phyloP scores from a whole-genome alignment of 139 green algal genomes.

The Parachlorella kessleri region DNA sequence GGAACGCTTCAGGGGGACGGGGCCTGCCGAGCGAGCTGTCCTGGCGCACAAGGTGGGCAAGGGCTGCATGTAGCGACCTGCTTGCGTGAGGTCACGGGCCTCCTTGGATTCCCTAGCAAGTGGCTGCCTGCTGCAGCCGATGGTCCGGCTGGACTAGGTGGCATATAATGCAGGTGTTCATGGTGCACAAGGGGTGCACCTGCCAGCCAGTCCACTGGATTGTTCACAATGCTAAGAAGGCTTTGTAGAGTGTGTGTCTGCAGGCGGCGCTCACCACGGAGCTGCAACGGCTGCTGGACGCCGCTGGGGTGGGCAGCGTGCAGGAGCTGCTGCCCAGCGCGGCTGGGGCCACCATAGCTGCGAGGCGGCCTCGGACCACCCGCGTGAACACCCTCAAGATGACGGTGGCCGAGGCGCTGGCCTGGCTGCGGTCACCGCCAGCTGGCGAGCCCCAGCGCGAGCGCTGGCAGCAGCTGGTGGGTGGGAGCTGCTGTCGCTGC shows the following conservation, averaged over 20 bases:
- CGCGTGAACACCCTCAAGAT: constrained; percentile 82
- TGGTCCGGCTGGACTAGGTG: too few species aligned
- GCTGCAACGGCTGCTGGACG: constrained; percentile 35
- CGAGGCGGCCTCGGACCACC: constrained; percentile 49
- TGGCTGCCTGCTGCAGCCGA: too few species aligned
- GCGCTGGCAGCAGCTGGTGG: neutral
- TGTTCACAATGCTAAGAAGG: too few species aligned
- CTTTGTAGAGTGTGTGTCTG: neutral
- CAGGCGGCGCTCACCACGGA: constrained; percentile 22
- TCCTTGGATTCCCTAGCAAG: too few species aligned
- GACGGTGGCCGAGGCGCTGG: constrained; percentile 56
- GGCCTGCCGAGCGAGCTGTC: constrained; percentile 60
- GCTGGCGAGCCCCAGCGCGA: constrained; percentile 3
- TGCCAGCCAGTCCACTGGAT: too few species aligned
- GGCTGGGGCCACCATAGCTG: neutral
- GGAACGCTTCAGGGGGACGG: constrained; percentile 50
- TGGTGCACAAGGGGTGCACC: too few species aligned
- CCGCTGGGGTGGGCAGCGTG: constrained; percentile 7
- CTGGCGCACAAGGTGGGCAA: constrained; percentile 44
- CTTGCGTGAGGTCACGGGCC: neutral
- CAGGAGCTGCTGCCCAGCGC: constrained; percentile 33
- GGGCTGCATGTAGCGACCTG: neutral
- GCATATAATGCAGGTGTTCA: too few species aligned
- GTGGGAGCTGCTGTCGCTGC: too few species aligned
- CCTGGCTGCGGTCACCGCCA: constrained; percentile 46